A percentile compares a stretch with the other conserved stretches of the same genome.
These are phyloP conservation scores for Asterionellopsis glacialis DNA, from an alignment of 108 stramenopile species.

Conservation along the genomic window DNA sequence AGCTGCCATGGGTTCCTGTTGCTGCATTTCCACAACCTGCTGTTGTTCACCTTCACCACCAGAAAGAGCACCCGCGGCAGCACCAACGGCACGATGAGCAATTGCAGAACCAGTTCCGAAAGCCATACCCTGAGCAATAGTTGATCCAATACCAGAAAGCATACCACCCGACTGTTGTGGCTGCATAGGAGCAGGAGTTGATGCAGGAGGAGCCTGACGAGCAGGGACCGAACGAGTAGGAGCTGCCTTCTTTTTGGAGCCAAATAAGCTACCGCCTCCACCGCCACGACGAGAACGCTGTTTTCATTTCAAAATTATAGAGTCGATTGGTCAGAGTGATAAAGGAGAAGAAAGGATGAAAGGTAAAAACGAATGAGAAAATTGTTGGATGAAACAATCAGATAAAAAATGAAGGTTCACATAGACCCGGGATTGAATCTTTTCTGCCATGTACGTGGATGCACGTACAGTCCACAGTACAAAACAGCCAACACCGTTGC, in stretches of 20 bases:
- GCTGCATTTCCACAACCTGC: constrained; percentile 24
- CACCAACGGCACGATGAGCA: constrained; percentile 92
- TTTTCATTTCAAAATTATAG: not conserved
- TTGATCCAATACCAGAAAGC: constrained; percentile 92
- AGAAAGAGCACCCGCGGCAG: constrained; percentile 66
- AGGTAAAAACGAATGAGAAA: no score
- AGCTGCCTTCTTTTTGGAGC: constrained; percentile 11
- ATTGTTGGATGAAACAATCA: no score
- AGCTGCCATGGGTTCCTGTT: constrained; percentile 1
- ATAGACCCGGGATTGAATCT: no score
- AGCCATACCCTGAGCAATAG: constrained; percentile 97
- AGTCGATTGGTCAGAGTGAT: not conserved
- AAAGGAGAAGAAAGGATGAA: not conserved
- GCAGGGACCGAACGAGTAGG: constrained; percentile 3
- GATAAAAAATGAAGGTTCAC: no score
- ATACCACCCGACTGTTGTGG: constrained; percentile 79
- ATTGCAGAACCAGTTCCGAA: constrained; percentile 96
- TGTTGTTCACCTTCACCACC: constrained; percentile 40
- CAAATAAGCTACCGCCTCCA: not conserved
- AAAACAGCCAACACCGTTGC: no score
- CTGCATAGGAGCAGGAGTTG: constrained; percentile 29
- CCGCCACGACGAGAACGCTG: constrained; percentile 40
- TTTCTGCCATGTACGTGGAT: no score
- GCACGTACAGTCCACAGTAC: no score
- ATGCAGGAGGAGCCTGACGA: constrained; percentile 12